Percentiles rank a stretch among this genome's conserved stretches.
These are phyloP conservation scores for Sordaria brevicollis DNA, from an alignment of 495 filamentous ascomycete species.

Conservation along the genomic window DNA sequence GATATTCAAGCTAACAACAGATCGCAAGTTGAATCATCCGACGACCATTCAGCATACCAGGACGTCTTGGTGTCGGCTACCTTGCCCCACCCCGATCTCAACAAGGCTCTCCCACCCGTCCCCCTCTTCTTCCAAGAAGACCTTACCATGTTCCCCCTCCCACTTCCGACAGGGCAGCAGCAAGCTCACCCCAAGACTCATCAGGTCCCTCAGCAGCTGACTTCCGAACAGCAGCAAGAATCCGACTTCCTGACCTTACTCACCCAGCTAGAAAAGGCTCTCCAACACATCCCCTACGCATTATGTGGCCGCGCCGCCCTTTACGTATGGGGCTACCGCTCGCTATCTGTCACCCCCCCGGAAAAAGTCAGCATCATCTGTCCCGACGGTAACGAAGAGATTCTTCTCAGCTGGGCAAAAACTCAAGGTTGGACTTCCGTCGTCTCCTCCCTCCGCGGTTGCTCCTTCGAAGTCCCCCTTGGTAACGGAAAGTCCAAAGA, in stretches of 20 bases:
- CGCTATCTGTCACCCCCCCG: background rate
- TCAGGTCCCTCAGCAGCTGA: background rate
- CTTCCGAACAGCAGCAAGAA: background rate
- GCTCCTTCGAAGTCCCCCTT: background rate
- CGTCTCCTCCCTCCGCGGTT: background rate
- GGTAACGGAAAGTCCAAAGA: background rate
- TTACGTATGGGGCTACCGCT: slow-evolving; percentile 21
- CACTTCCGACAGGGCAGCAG: no score
- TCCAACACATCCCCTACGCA: slow-evolving; percentile 29
- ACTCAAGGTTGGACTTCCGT: slow-evolving; percentile 2
- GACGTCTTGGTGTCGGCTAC: no score
- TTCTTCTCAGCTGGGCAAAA: slow-evolving; percentile 22
- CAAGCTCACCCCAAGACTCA: background rate
- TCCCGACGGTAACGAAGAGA: slow-evolving; percentile 13
- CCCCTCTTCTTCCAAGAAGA: background rate
- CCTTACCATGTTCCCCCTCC: background rate
- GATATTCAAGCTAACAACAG: background rate
- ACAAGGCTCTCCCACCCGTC: background rate
- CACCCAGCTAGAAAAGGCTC: slow-evolving; percentile 16
- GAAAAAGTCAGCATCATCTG: slow-evolving; percentile 22
- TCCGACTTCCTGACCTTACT: slow-evolving; percentile 12
- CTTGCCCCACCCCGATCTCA: background rate
- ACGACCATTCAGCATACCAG: no score
- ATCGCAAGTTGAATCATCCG: background rate
- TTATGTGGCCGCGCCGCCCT: slow-evolving; percentile 29